Evolutionary conservation across 2,329 filamentous ascomycete species (phyloP).

Genomic region (Fusarium tanahbumbuense): DNA sequence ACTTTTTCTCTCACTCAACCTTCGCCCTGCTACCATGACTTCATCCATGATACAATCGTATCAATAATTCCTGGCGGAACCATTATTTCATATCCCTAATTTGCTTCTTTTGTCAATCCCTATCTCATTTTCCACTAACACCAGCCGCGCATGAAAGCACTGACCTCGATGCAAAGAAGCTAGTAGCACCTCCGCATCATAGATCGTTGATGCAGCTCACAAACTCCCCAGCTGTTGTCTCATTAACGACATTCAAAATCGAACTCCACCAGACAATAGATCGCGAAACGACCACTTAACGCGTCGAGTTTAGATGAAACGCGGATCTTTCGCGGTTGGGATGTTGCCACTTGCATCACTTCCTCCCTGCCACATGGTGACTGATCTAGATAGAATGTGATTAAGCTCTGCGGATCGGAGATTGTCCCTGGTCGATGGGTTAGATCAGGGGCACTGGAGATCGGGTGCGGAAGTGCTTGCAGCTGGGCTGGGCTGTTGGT

Average conservation of each 20-base stretch:
- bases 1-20: background rate
- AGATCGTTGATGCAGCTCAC: conserved; percentile 12
- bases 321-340: conserved; percentile 1
- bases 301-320: background rate
- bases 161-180: conserved; percentile 13
- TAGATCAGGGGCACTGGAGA: conserved; percentile 12
- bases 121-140: background rate
- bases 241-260: conserved; percentile 14
- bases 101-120: conserved; percentile 12
- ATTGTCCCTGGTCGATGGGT: conserved; percentile 1
- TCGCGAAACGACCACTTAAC: background rate
- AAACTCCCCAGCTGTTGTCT: conserved; percentile 13
- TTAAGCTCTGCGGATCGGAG: conserved; percentile 24
- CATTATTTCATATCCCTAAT: background rate
- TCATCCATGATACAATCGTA: conserved; percentile 17
- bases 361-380: conserved; percentile 22
- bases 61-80: background rate
- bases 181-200: conserved; percentile 23
- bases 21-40: background rate
- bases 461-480: conserved; percentile 23
- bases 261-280: background rate
- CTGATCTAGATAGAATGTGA: conserved; percentile 12
- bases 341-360: conserved; percentile 26
- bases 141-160: background rate
- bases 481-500: conserved; percentile 13